Percentiles rank a stretch among this genome's conserved stretches.
Conservation (phyloP, 2,329 filamentous ascomycete species). For the Dothistroma septosporum region DNA sequence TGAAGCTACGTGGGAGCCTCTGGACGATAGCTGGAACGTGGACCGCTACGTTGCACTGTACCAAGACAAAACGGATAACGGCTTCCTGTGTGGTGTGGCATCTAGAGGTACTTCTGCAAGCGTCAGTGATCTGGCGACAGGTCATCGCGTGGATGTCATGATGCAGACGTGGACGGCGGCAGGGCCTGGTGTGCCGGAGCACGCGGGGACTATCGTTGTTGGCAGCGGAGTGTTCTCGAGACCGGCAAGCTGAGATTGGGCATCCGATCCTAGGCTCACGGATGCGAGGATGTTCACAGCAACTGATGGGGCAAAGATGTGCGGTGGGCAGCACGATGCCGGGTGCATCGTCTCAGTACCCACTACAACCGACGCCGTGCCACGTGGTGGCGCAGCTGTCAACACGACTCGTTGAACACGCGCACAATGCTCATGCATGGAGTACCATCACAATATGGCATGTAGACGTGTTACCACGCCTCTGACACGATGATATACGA, state of each 20-base stretch:
- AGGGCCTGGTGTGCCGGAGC: slow-evolving; percentile 5
- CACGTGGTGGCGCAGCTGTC: background rate
- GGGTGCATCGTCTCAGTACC: background rate
- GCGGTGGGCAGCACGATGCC: background rate
- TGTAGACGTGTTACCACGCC: background rate
- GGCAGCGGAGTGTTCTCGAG: slow-evolving; percentile 15
- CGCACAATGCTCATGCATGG: background rate
- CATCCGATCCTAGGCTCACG: no score
- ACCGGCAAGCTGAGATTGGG: background rate
- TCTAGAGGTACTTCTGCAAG: slow-evolving; percentile 3
- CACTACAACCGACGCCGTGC: background rate
- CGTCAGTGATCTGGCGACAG: slow-evolving; percentile 10
- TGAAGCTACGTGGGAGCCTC: slow-evolving; percentile 10
- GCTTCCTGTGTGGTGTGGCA: slow-evolving; percentile 12
- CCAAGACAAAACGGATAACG: slow-evolving; percentile 9
- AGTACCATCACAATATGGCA: background rate
- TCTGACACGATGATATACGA: background rate
- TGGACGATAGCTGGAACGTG: slow-evolving; percentile 12
- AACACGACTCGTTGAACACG: background rate
- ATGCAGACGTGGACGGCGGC: slow-evolving; percentile 15
- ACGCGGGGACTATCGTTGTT: slow-evolving; percentile 5
- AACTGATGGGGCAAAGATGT: background rate
- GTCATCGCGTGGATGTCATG: slow-evolving; percentile 14
- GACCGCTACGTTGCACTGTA: slow-evolving; percentile 18
- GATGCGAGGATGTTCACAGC: background rate